These are phyloP conservation scores for Helicocarpus griseus DNA, from an alignment of 2,329 filamentous ascomycete genomes.

Conservation along the genomic window DNA sequence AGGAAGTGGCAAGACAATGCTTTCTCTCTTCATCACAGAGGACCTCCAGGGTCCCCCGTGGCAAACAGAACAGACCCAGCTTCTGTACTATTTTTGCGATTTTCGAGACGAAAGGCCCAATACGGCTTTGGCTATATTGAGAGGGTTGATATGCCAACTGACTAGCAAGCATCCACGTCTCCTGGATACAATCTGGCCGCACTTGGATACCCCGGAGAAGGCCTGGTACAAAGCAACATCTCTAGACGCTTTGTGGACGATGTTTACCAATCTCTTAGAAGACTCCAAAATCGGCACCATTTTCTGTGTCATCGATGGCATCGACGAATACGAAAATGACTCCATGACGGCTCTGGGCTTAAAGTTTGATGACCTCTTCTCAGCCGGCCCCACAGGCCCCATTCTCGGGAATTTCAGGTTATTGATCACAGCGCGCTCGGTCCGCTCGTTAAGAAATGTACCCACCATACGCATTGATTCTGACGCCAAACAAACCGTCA, in stretches of 20 bases:
- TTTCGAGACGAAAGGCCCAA: slow-evolving; percentile 18
- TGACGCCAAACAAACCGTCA: slow-evolving; percentile 14
- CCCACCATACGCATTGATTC: slow-evolving; percentile 18
- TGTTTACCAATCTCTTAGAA: slow-evolving; percentile 13
- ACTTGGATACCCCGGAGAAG: slow-evolving; percentile 10
- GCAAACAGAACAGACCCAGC: neutral
- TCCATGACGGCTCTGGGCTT: slow-evolving; percentile 8
- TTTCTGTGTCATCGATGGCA: slow-evolving; percentile 21
- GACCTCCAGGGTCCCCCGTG: slow-evolving; percentile 7
- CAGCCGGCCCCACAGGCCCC: neutral
- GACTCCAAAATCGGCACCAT: slow-evolving; percentile 10
- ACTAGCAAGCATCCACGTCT: slow-evolving; percentile 12
- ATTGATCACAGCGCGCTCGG: slow-evolving; percentile 15
- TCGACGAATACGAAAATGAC: slow-evolving; percentile 20
- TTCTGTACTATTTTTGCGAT: slow-evolving; percentile 18
- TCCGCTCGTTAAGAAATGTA: slow-evolving; percentile 11
- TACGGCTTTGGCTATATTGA: slow-evolving; percentile 17
- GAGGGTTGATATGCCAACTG: slow-evolving; percentile 19
- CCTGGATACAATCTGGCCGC: slow-evolving; percentile 9
- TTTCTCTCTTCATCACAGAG: slow-evolving; percentile 21
- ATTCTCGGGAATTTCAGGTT: slow-evolving; percentile 14
- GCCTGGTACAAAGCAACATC: slow-evolving; percentile 9
- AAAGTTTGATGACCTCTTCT: slow-evolving; percentile 9
- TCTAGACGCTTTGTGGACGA: slow-evolving; percentile 14
- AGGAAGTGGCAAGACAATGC: slow-evolving; percentile 25